phyloP scores from a whole-genome alignment of 768 basidiomycete genomes.

The Mycena vitilis region DNA sequence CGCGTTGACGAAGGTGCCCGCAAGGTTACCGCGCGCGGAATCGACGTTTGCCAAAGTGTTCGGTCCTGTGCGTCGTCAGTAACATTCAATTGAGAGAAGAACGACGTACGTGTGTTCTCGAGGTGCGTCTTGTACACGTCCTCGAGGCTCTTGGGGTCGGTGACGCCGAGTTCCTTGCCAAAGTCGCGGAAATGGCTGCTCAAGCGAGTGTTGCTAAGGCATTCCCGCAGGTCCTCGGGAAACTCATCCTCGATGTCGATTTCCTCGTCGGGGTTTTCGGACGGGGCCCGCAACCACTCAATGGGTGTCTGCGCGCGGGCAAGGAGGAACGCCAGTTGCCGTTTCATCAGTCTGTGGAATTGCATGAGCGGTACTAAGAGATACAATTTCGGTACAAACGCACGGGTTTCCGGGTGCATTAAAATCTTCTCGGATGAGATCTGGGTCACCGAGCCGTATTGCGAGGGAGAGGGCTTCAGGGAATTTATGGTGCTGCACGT shows the following conservation, averaged over 20 bases:
- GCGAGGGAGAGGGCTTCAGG: slow-evolving; percentile 92
- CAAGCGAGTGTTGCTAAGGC: slow-evolving; percentile 86
- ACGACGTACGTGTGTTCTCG: slow-evolving; percentile 80
- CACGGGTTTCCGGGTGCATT: slow-evolving; percentile 89
- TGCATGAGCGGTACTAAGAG: neutral
- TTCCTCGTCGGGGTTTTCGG: slow-evolving; percentile 63
- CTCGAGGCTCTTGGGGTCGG: slow-evolving; percentile 91
- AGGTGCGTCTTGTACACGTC: slow-evolving; percentile 98
- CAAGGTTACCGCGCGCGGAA: slow-evolving; percentile 93
- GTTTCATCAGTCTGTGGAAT: slow-evolving; percentile 80
- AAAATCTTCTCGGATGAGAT: slow-evolving; percentile 88
- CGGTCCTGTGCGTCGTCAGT: slow-evolving; percentile 56
- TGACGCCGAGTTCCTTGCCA: slow-evolving; percentile 92
- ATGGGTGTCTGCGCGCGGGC: slow-evolving; percentile 92
- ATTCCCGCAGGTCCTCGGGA: slow-evolving; percentile 85
- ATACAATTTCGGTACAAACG: slow-evolving; percentile 44
- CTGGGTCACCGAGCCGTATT: slow-evolving; percentile 83
- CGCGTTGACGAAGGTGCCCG: slow-evolving; percentile 97
- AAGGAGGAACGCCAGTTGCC: slow-evolving; percentile 93
- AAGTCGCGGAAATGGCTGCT: slow-evolving; percentile 90
- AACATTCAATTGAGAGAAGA: slow-evolving; percentile 2
- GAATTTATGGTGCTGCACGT: slow-evolving; percentile 86
- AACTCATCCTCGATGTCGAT: slow-evolving; percentile 72
- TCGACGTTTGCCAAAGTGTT: slow-evolving; percentile 83
- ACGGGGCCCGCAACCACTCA: slow-evolving; percentile 83